Conservation (phyloP, 495 filamentous ascomycete species). For the Trichocladium antarcticum region DNA sequence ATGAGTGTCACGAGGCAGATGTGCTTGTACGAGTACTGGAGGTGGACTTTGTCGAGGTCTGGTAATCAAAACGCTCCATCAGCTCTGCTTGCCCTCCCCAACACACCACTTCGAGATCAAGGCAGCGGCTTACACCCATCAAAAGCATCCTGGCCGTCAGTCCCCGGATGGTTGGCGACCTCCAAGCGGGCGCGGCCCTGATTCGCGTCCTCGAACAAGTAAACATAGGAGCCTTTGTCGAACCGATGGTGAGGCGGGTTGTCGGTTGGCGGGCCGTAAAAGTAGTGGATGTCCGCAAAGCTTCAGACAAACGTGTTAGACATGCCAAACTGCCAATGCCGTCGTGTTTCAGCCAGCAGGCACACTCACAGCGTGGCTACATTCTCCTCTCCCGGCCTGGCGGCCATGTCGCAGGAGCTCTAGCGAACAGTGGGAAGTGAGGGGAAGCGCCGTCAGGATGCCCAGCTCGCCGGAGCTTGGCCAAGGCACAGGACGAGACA, state of each 20-base stretch:
- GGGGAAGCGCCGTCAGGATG: background rate
- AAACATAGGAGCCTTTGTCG: constrained; percentile 80
- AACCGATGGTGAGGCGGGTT: constrained; percentile 76
- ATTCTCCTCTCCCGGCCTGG: constrained; percentile 63
- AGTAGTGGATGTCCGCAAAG: constrained; percentile 85
- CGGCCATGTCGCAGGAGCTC: constrained; percentile 49
- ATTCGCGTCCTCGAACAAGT: constrained; percentile 65
- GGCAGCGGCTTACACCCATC: constrained; percentile 53
- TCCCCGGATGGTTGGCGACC: constrained; percentile 78
- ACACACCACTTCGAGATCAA: background rate
- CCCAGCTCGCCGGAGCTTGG: background rate
- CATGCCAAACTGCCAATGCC: background rate
- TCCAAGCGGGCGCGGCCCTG: constrained; percentile 62
- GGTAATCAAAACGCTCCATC: background rate
- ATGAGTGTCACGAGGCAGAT: constrained; percentile 63
- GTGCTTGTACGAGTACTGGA: constrained; percentile 69
- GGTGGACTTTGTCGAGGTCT: constrained; percentile 54
- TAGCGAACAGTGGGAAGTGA: background rate
- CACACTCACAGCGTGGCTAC: constrained; percentile 64
- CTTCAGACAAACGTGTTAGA: constrained; percentile 37
- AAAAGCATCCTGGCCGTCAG: constrained; percentile 81
- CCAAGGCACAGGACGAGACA: background rate
- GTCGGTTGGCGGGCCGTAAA: constrained; percentile 58
- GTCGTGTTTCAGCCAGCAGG: background rate
- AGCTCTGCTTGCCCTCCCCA: background rate